Conservation (phyloP, 2,329 filamentous ascomycete genomes). For the Colletotrichum sp. region DNA sequence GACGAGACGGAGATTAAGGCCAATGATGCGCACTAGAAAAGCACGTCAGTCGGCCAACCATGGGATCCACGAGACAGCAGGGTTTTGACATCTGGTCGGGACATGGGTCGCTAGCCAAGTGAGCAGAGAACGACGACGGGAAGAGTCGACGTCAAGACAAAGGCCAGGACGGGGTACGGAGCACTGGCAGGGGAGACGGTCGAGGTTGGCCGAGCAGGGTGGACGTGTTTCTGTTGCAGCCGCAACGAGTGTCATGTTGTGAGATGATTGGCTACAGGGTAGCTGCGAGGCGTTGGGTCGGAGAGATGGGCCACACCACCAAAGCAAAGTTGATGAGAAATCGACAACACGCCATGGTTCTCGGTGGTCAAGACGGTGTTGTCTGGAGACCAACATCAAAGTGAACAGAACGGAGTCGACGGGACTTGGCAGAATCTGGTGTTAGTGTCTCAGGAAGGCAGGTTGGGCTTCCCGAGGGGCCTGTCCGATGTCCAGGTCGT, state of each 20-base stretch:
- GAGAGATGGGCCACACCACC: slow-evolving; percentile 21
- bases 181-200: not conserved
- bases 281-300: slow-evolving; percentile 23
- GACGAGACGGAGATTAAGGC: not conserved
- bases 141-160: not conserved
- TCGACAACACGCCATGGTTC: slow-evolving; percentile 1
- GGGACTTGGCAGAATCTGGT: slow-evolving; percentile 15
- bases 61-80: not conserved
- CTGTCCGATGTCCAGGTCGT: not conserved
- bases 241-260: slow-evolving; percentile 26
- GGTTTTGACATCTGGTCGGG: not conserved
- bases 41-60: slow-evolving; percentile 1
- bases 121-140: not conserved
- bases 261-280: slow-evolving; percentile 32
- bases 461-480: not conserved
- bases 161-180: slow-evolving; percentile 18
- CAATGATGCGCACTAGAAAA: slow-evolving; percentile 4
- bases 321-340: not conserved
- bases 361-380: not conserved
- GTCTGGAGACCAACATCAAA: not conserved
- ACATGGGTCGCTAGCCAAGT: not conserved
- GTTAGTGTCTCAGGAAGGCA: not conserved
- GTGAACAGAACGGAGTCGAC: not conserved
- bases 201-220: slow-evolving; percentile 23
- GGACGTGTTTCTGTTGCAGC: slow-evolving; percentile 34